Conservation (phyloP, 2,329 filamentous ascomycete genomes). For the Dothistroma pini region DNA sequence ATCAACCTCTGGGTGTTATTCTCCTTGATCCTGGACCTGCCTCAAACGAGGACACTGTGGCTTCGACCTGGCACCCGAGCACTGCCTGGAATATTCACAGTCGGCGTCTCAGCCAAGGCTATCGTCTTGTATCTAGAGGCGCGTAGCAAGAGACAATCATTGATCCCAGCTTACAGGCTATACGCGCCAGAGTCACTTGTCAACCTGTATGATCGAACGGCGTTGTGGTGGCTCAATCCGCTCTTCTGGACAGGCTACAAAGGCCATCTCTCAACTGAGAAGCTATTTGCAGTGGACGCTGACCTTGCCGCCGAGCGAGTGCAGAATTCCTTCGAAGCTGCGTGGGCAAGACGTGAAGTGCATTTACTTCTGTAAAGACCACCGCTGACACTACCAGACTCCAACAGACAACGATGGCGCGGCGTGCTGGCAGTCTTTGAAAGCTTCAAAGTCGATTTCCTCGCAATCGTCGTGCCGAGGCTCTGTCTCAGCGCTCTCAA, state of each 20-base stretch:
- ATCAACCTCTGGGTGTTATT: conserved; percentile 23
- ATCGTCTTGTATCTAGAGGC: conserved; percentile 23
- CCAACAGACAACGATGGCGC: conserved; percentile 2
- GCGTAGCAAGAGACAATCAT: conserved; percentile 17
- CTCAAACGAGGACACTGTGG: conserved; percentile 25
- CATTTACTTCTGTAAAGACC: no score
- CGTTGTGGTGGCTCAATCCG: conserved; percentile 39
- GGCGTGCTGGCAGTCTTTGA: conserved; percentile 8
- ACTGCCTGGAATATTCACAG: conserved; percentile 16
- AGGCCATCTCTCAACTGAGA: conserved; percentile 21
- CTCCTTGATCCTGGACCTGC: conserved; percentile 20
- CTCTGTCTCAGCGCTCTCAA: conserved; percentile 19
- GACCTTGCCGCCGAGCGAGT: conserved; percentile 14
- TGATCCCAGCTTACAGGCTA: conserved; percentile 16
- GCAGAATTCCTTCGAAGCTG: conserved; percentile 8
- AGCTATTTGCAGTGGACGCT: conserved; percentile 25
- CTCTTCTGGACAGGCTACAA: conserved; percentile 32
- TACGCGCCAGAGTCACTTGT: conserved; percentile 22
- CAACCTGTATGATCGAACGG: conserved; percentile 28
- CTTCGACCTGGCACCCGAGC: conserved; percentile 14
- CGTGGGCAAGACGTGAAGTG: conserved; percentile 11
- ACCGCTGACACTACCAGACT: neutral
- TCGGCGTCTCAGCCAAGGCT: conserved; percentile 17
- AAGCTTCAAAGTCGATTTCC: conserved; percentile 7
- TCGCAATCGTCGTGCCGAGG: conserved; percentile 12